Percentiles rank a stretch among this genome's conserved stretches.
Conservation (phyloP, 768 basidiomycete genomes). For the Pisolithus microcarpus region DNA sequence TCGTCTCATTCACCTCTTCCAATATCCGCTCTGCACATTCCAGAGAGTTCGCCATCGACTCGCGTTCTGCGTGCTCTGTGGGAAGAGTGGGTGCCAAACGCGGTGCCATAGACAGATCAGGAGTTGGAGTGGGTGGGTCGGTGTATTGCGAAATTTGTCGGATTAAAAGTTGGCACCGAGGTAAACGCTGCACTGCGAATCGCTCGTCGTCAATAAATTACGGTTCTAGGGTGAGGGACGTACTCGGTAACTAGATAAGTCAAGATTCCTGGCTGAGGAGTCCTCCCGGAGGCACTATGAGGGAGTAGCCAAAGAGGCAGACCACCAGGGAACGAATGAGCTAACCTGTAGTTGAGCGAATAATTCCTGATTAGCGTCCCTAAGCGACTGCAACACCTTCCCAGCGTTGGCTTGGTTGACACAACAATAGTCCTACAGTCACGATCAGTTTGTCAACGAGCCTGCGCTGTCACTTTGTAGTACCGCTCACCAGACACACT, state of each 20-base stretch:
- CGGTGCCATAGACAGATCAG: too few species aligned
- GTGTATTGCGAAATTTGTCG: too few species aligned
- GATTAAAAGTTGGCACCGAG: too few species aligned
- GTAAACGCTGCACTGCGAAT: too few species aligned
- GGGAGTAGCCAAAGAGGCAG: background rate
- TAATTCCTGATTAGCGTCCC: constrained; percentile 61
- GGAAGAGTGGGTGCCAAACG: too few species aligned
- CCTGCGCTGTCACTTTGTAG: background rate
- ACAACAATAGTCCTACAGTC: constrained; percentile 71
- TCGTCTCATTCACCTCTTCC: too few species aligned
- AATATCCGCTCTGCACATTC: too few species aligned
- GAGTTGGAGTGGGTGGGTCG: too few species aligned
- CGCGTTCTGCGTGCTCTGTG: too few species aligned
- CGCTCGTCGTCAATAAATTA: too few species aligned
- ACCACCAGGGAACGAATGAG: constrained; percentile 4
- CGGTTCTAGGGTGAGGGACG: too few species aligned
- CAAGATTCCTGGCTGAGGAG: constrained; percentile 69
- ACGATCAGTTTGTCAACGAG: background rate
- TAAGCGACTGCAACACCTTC: constrained; percentile 65
- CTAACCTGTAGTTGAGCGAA: constrained; percentile 60
- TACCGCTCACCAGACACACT: constrained; percentile 61
- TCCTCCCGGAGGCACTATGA: constrained; percentile 67
- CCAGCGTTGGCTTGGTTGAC: constrained; percentile 79
- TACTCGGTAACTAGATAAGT: constrained; percentile 88
- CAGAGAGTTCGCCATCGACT: too few species aligned